These are phyloP conservation scores for Tetradesmus lagerheimii DNA, from an alignment of 139 green algal species.

Conservation along the genomic window DNA sequence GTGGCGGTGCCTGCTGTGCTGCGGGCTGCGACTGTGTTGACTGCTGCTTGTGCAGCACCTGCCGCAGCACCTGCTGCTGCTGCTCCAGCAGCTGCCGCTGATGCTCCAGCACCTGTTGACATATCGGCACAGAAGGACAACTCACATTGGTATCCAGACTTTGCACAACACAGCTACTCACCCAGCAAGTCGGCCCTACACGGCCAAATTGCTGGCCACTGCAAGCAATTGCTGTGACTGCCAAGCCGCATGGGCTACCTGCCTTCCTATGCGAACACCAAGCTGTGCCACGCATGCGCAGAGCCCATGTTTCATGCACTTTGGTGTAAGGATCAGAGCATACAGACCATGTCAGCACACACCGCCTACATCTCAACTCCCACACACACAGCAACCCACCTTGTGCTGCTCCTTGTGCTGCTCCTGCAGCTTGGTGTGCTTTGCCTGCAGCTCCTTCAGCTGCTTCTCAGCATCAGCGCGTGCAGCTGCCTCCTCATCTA, in stretches of 20 bases:
- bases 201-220: too few relatives aligned
- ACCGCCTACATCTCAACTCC: too few relatives aligned
- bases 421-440: neutral
- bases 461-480: neutral
- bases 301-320: too few relatives aligned
- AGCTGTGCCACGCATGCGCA: too few relatives aligned
- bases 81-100: constrained; percentile 39
- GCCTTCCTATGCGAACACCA: too few relatives aligned
- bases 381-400: neutral
- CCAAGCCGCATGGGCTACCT: too few relatives aligned
- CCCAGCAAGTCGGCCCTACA: too few relatives aligned
- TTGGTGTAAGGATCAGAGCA: too few relatives aligned
- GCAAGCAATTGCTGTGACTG: too few relatives aligned
- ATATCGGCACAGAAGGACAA: neutral
- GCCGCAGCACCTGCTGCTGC: constrained; percentile 27
- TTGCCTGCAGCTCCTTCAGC: neutral
- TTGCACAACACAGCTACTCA: too few relatives aligned
- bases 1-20: neutral
- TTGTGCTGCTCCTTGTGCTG: constrained; percentile 16
- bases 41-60: constrained; percentile 24
- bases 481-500: neutral
- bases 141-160: too few relatives aligned
- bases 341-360: too few relatives aligned
- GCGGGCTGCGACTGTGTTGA: neutral
- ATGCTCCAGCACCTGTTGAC: constrained; percentile 3